Evolutionary conservation across 108 stramenopile species (phyloP).

Genomic region (Pseudonitzschia multistriata): DNA sequence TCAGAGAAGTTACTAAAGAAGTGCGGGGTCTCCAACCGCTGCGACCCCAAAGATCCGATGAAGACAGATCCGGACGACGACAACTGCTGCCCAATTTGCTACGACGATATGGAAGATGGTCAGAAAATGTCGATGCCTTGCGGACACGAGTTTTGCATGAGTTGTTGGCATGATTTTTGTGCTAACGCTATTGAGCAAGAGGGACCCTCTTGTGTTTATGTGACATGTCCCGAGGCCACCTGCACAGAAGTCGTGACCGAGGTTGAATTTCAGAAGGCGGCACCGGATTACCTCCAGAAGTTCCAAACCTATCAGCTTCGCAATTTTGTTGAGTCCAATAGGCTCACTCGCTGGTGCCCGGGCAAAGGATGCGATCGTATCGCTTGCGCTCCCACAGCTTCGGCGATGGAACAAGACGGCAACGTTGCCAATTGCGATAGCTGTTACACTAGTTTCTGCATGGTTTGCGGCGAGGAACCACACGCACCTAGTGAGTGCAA

Average conservation of each 20-base stretch:
- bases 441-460: conserved; percentile 82
- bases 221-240: conserved; percentile 87
- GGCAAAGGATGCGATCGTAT: conserved; percentile 91
- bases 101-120: conserved; percentile 64
- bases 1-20: conserved; percentile 63
- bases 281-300: conserved; percentile 56
- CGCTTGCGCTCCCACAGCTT: conserved; percentile 65
- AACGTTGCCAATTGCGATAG: conserved; percentile 61
- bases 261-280: conserved; percentile 61
- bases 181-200: conserved; percentile 71
- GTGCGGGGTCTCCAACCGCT: conserved; percentile 70
- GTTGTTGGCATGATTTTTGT: conserved; percentile 92
- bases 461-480: conserved; percentile 93
- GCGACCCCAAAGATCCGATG: conserved; percentile 15
- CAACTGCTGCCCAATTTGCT: conserved; percentile 83
- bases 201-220: conserved; percentile 80
- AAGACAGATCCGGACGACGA: neutral
- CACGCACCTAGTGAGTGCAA: conserved; percentile 88
- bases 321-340: conserved; percentile 92
- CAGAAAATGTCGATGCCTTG: conserved; percentile 89
- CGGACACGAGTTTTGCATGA: conserved; percentile 92
- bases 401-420: conserved; percentile 59
- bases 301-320: conserved; percentile 83
- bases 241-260: conserved; percentile 89
- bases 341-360: conserved; percentile 95